Base-by-base conservation (phyloP, 73 alveolate species). In the Breviolum minutum region DNA sequence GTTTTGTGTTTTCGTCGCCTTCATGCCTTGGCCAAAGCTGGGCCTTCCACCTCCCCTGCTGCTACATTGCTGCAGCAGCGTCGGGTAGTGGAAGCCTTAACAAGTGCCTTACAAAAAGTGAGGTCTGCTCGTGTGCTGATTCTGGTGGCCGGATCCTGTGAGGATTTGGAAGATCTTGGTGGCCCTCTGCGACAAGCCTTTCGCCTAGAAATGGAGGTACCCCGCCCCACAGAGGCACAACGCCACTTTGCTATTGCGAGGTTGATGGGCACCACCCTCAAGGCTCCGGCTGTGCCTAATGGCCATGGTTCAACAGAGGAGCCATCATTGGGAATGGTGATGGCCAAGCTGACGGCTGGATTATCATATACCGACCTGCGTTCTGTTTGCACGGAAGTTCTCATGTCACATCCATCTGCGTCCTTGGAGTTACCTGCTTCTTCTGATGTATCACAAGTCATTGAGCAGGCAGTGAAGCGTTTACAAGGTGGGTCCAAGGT, bases 401-500 rank as follows among this genome's bases (percentile, higher is more conserved):
- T 81, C 62, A 74, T 93, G 68, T 61, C 87, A 1, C 48, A 60
- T 32, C 61, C 90, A 17, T 13, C 22, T 22, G 12, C 54, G 20
- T 48, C 60, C 82, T 30, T 60, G 32, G 98, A 74, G 68, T 29
- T 74, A 40, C 60, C 87, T 14, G 87, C 94, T 19, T 29, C 85
- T 20, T 1, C 94, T 16, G 94, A 76, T 32, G 76, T 64, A 8
- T 71, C 85, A 30, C 62, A 27, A 27, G 74, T 74, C 83, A 63
- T 94, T 30, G 93, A 94, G 70, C 90, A 29, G 81, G 91, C 99
- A 17, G 99, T 94, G 91, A 94, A 94, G 93, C 99, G 99, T 20
- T n/a, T 94, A 83, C 99, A 94, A 60, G 99, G 99, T 11, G 99
- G 99, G 19, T 94, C 99, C 32, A 94, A 94, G 88, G 99, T 94